Percentiles rank a stretch among this genome's conserved stretches.
phyloP scores from a whole-genome alignment of 2,329 filamentous ascomycete genomes.

The Penicillium frequentans region DNA sequence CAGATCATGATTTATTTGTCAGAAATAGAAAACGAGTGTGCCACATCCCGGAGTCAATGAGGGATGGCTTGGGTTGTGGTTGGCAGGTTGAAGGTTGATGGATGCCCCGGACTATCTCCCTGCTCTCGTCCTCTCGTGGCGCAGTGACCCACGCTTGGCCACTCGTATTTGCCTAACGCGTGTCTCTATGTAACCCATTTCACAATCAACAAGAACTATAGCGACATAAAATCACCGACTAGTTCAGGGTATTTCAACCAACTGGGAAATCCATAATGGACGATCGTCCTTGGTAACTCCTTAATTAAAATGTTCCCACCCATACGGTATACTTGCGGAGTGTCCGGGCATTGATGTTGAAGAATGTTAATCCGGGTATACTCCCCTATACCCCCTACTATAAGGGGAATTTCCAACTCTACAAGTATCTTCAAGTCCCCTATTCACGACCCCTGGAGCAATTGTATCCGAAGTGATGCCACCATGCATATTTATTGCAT shows the following conservation, averaged over 20 bases:
- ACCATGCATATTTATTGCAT: background rate
- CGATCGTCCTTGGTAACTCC: background rate
- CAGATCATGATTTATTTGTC: slow-evolving; percentile 40
- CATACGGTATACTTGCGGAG: background rate
- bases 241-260: background rate
- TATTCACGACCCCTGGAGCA: background rate
- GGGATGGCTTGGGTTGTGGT: background rate
- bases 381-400: background rate
- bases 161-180: background rate
- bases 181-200: background rate
- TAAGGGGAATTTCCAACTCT: background rate
- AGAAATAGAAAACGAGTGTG: slow-evolving; percentile 30
- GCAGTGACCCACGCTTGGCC: slow-evolving; percentile 6
- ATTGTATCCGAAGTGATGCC: background rate
- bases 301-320: background rate
- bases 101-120: slow-evolving; percentile 1
- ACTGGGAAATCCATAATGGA: background rate
- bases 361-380: background rate
- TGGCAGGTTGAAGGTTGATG: background rate
- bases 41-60: slow-evolving; percentile 28
- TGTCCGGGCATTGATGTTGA: background rate
- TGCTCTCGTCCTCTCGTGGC: slow-evolving; percentile 1
- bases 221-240: background rate
- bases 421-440: background rate
- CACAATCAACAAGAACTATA: background rate